These are phyloP conservation scores for Leptomonas seymouri DNA, from an alignment of 208 protist genomes.

Conservation along the genomic window DNA sequence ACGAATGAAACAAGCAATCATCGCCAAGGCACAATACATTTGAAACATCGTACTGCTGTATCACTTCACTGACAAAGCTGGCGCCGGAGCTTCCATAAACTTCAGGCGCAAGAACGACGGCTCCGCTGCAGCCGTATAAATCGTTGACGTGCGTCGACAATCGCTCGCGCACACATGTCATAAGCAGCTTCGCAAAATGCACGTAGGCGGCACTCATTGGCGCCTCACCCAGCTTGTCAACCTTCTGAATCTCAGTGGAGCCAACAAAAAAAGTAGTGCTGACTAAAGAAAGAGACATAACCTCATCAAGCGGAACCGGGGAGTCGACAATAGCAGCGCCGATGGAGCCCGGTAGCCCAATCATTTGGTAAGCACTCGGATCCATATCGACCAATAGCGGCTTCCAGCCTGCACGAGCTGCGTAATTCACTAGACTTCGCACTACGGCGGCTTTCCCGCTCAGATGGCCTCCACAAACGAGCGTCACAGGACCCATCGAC, in stretches of 20 bases:
- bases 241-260: constrained; percentile 56
- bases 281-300: constrained; percentile 50
- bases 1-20: constrained; percentile 74
- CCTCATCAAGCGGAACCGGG: constrained; percentile 72
- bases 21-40: constrained; percentile 77
- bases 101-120: constrained; percentile 71
- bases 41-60: constrained; percentile 61
- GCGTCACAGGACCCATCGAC: constrained; percentile 54
- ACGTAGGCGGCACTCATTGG: constrained; percentile 60
- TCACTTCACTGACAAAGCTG: constrained; percentile 69
- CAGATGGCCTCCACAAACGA: constrained; percentile 70
- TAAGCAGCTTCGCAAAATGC: constrained; percentile 54
- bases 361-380: constrained; percentile 48
- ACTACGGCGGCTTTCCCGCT: constrained; percentile 52
- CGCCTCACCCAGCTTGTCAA: constrained; percentile 35
- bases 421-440: constrained; percentile 76
- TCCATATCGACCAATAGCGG: constrained; percentile 81
- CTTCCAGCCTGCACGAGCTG: constrained; percentile 74
- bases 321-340: constrained; percentile 69
- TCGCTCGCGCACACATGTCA: constrained; percentile 45
- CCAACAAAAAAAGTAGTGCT: constrained; percentile 83
- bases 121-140: constrained; percentile 70
- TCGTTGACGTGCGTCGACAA: constrained; percentile 52
- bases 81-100: constrained; percentile 60
- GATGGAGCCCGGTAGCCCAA: constrained; percentile 71